A percentile compares a stretch with the other conserved stretches of the same genome.
These are phyloP conservation scores for Debaryomyces maramus DNA, from an alignment of 805 yeast species.

Conservation along the genomic window DNA sequence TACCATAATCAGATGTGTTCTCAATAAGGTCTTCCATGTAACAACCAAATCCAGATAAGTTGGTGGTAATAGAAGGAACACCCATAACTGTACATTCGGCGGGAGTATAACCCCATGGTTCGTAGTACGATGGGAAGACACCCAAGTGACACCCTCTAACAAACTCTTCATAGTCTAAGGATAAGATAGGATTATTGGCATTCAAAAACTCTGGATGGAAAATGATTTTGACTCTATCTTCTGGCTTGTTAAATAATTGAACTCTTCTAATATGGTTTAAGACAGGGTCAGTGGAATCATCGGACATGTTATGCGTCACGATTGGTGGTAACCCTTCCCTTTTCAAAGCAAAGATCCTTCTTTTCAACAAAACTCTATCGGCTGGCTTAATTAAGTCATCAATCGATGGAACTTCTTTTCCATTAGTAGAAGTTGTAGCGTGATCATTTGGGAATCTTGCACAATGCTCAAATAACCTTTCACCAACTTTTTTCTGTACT, in stretches of 20 bases:
- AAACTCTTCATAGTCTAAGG: conserved; percentile 94
- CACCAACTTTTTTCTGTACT: conserved; percentile 83
- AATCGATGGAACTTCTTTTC: conserved; percentile 70
- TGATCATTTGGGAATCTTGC: conserved; percentile 59
- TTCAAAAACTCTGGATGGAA: conserved; percentile 97
- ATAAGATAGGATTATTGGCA: conserved; percentile 89
- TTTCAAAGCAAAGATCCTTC: conserved; percentile 90
- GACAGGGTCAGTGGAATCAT: conserved; percentile 88
- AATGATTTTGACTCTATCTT: conserved; percentile 89
- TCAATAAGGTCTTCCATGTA: conserved; percentile 98
- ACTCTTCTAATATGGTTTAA: conserved; percentile 90
- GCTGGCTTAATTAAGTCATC: conserved; percentile 83
- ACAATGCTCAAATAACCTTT: conserved; percentile 86
- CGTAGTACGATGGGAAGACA: conserved; percentile 97
- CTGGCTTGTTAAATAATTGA: conserved; percentile 82
- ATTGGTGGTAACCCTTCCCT: conserved; percentile 90
- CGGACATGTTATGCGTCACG: conserved; percentile 95
- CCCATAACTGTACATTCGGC: conserved; percentile 99
- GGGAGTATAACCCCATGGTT: conserved; percentile 99
- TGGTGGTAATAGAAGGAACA: conserved; percentile 95
- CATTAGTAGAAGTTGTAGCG: conserved; percentile 38
- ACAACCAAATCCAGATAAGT: conserved; percentile 95
- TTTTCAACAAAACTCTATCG: conserved; percentile 83
- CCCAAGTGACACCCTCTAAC: conserved; percentile 98
- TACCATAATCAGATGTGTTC: conserved; percentile 92